Base-by-base conservation (phyloP, 2,329 filamentous ascomycete genomes). In the Colletotrichum gloeosporioides region DNA sequence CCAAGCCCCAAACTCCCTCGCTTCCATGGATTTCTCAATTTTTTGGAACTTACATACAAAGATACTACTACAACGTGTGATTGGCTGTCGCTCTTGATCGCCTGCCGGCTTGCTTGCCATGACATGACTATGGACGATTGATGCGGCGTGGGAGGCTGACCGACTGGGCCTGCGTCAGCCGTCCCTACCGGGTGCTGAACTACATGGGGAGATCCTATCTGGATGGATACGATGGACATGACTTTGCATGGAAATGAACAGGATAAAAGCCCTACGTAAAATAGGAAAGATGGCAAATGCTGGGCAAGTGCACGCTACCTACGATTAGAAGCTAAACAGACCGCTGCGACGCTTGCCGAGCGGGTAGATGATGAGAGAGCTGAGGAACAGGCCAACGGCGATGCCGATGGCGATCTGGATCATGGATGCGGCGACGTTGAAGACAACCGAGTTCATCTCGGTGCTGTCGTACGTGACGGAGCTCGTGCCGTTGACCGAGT, bases 331-430 rank as follows among this genome's bases (percentile, higher is more conserved):
- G 73, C 88, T 89, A 80, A 89, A 89, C 12, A 89, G 80, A 6
- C 87, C 88, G 74, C 87, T 89, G 59, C 88, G 85, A 59, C 87
- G 84, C 80, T 89, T 89, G 53, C 88, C 88, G 39, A 89, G 82
- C 8, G 88, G 88, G 77, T 89, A 89, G 8, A 90, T 82, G 27
- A 89, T 79, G 36, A 90, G 80, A 3, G 88, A 87, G 73, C 87
- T 88, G 76, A 90, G 79, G 75, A 90, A 90, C 8, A 90, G 81
- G 4, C 88, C 88, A 13, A 89, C 86, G 8, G 88, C 88, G 66
- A 90, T 89, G 16, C 88, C 88, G 77, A 89, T 89, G 16, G 88
- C 88, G 72, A 89, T 89, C 79, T 90, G 87, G 53, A 89, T 88
- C 88, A 90, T 89, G 34, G 86, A 87, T 3, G 85, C 87, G 15